Base-by-base conservation (phyloP, 805 yeast species). In the Zygotorulaspora danielsina region DNA sequence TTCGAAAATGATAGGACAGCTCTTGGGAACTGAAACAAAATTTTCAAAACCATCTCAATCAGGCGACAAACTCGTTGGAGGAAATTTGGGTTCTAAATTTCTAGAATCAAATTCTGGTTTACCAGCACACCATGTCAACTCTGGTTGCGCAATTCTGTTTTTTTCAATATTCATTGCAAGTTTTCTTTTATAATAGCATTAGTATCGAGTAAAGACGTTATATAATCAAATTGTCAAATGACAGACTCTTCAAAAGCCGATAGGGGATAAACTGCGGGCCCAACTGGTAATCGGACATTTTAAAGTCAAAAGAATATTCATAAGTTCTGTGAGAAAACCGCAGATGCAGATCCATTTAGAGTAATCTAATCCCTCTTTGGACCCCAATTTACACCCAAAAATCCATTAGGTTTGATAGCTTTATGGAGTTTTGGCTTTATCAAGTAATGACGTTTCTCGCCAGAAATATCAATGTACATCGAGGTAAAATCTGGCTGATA, bases 351-450 rank as follows among this genome's bases (percentile, higher is more conserved):
- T n/a, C n/a, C n/a, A n/a, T n/a, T n/a, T n/a, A n/a, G n/a, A 13
- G 8, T 9, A 13, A n/a, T 6, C 30, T 34, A 48, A 25, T 76
- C 77, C 47, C 75, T 76, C 59, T 74, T 79, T 27, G 89, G 84
- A 1, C 95, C 95, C 95, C 95, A 87, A 53, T 76, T 79, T 36
- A 86, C 79, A 20, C 95, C 95, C 44, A 86, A 67, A 55, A 85
- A 82, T 1, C 90, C 89, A 13, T 66, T 67, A 17, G 71, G 66
- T 37, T 54, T 59, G 18, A 67, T 38, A 57, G 77, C 43, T 51
- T 69, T 64, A 52, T 73, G 57, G 55, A 68, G 69, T 63, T 64
- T 77, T 11, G 93, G 89, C 43, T 75, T 77, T 38, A 86, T 73
- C 18, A 88, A 57, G 58, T 81, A 87, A 47, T 78, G 74, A 49